Conservation (phyloP, 1,284 basidiomycete genomes). For the Paramarasmius palmivorus region DNA sequence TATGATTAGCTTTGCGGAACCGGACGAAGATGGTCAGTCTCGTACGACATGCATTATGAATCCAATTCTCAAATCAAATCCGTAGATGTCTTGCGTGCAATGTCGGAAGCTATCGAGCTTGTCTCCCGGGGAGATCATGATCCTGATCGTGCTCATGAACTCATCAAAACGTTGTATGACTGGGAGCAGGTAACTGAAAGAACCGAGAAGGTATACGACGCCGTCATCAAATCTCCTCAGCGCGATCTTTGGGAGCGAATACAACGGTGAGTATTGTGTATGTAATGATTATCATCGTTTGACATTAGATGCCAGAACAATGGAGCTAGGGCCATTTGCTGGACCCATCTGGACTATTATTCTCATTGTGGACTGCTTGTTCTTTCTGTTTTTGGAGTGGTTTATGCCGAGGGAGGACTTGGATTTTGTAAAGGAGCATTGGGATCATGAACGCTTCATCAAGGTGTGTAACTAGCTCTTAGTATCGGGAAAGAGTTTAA, state of each 20-base stretch:
- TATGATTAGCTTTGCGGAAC: slow-evolving; percentile 92
- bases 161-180: slow-evolving; percentile 82
- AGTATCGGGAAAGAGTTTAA: no score
- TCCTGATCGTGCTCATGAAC: slow-evolving; percentile 75
- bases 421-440: slow-evolving; percentile 60
- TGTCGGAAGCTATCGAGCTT: slow-evolving; percentile 77
- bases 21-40: slow-evolving; percentile 73
- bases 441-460: slow-evolving; percentile 36
- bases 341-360: slow-evolving; percentile 82
- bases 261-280: slow-evolving; percentile 48
- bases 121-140: slow-evolving; percentile 75
- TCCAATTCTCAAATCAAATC: neutral
- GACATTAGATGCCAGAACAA: slow-evolving; percentile 48
- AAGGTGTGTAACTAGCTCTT: no score
- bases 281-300: neutral
- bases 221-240: slow-evolving; percentile 60
- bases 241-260: slow-evolving; percentile 74
- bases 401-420: slow-evolving; percentile 69
- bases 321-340: slow-evolving; percentile 69
- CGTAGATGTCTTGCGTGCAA: slow-evolving; percentile 83
- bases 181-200: slow-evolving; percentile 84
- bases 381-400: slow-evolving; percentile 78
- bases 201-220: slow-evolving; percentile 82
- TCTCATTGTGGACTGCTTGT: slow-evolving; percentile 78
- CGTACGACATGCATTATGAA: neutral